These are phyloP conservation scores for Citrus mangshanensis DNA, from an alignment of 345 rosid genomes.

Conservation along the genomic window DNA sequence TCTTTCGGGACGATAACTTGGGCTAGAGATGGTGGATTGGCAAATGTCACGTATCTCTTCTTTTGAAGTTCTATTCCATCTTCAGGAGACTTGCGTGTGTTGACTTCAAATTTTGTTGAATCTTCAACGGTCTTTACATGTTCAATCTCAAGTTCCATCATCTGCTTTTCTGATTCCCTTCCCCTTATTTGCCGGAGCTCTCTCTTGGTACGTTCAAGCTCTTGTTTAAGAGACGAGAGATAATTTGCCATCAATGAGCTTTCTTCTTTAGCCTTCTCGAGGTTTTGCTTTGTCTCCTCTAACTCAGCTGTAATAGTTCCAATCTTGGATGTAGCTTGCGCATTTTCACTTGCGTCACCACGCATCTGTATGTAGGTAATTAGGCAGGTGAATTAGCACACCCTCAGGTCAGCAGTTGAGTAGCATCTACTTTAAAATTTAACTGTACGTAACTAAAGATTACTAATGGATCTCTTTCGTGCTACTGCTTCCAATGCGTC, in stretches of 20 bases:
- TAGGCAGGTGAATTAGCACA: not conserved
- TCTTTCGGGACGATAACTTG: constrained; percentile 34
- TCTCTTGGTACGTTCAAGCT: constrained; percentile 69
- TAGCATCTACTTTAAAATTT: no score
- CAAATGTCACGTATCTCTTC: constrained; percentile 64
- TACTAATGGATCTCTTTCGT: not conserved
- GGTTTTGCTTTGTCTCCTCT: constrained; percentile 70
- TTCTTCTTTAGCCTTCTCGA: constrained; percentile 68
- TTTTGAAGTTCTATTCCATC: constrained; percentile 46
- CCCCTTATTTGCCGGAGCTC: constrained; percentile 55
- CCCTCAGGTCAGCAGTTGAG: no score
- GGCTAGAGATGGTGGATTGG: constrained; percentile 39
- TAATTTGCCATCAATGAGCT: constrained; percentile 50
- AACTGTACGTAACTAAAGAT: not conserved
- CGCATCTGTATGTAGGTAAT: constrained; percentile 33
- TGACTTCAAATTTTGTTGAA: constrained; percentile 36
- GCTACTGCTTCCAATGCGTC: no score
- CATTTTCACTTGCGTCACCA: constrained; percentile 28
- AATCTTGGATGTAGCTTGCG: constrained; percentile 18
- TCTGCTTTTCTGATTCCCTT: constrained; percentile 22
- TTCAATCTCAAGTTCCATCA: constrained; percentile 34
- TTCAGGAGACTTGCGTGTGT: not conserved
- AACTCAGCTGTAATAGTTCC: constrained; percentile 51
- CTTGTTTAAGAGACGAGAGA: constrained; percentile 59
- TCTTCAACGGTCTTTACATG: constrained; percentile 41